Evolutionary conservation across 306 rosid species (phyloP).

Genomic region (Castanospermum australe): DNA sequence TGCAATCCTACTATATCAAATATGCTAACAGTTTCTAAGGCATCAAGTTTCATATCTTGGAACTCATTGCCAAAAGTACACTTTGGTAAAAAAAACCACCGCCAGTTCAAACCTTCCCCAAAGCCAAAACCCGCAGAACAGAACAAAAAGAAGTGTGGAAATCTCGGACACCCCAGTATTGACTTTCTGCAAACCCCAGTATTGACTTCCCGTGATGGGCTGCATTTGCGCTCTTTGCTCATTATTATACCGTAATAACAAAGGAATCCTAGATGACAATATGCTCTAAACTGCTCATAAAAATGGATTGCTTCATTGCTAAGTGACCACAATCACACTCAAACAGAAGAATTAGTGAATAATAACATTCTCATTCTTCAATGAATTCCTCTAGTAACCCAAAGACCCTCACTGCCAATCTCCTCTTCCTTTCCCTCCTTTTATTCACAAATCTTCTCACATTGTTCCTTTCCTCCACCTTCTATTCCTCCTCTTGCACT

Average conservation of each 20-base stretch:
- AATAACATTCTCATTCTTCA: background rate
- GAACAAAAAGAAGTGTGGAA: background rate
- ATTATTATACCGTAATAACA: background rate
- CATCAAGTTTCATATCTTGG: background rate
- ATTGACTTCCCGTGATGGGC: background rate
- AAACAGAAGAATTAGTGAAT: background rate
- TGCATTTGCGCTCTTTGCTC: background rate
- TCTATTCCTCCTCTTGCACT: slow-evolving; percentile 31
- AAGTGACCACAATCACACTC: background rate
- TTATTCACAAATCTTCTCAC: slow-evolving; percentile 42
- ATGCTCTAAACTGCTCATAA: background rate
- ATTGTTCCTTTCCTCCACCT: slow-evolving; percentile 34
- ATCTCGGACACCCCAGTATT: background rate
- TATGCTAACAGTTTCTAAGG: too few species aligned
- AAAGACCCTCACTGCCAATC: background rate
- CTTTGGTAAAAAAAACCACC: background rate
- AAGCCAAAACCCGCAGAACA: background rate
- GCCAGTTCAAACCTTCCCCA: background rate
- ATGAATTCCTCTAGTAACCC: slow-evolving; percentile 23
- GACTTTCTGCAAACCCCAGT: slow-evolving; percentile 2
- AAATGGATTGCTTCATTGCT: background rate
- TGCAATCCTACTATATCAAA: background rate
- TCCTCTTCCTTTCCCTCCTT: slow-evolving; percentile 40
- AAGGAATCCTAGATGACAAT: background rate
- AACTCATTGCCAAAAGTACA: background rate